Evolutionary conservation across 768 basidiomycete genomes (phyloP).

Genomic region (Terana coerulea): DNA sequence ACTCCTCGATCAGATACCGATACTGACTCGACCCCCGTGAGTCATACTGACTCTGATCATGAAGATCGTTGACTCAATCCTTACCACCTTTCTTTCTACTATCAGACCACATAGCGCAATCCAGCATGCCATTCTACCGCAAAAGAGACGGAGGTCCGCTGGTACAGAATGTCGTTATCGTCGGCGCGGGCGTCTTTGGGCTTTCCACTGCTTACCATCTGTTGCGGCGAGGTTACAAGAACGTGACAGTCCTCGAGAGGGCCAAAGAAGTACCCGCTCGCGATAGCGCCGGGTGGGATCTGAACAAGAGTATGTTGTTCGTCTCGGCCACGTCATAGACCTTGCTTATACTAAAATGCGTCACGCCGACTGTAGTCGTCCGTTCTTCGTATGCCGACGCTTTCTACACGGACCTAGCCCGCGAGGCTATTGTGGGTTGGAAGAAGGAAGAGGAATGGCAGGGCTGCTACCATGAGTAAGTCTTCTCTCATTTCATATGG

Average conservation of each 20-base stretch:
- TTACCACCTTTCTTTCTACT: too few relatives aligned
- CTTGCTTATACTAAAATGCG: neutral
- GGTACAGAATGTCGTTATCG: slow-evolving; percentile 53
- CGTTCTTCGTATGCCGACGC: slow-evolving; percentile 68
- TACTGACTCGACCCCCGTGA: too few relatives aligned
- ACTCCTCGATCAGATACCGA: too few relatives aligned
- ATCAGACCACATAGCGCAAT: too few relatives aligned
- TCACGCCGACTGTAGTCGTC: slow-evolving; percentile 45
- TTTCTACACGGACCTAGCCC: slow-evolving; percentile 67
- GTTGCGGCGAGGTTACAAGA: slow-evolving; percentile 58
- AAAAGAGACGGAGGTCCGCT: too few relatives aligned
- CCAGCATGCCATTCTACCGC: too few relatives aligned
- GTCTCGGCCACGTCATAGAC: neutral
- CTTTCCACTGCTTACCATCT: slow-evolving; percentile 83
- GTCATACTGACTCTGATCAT: too few relatives aligned
- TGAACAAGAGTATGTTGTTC: slow-evolving; percentile 36
- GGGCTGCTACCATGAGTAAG: slow-evolving; percentile 82
- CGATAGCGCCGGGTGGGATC: slow-evolving; percentile 70
- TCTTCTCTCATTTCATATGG: slow-evolving; percentile 6
- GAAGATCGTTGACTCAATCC: too few relatives aligned
- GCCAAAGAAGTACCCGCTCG: slow-evolving; percentile 67
- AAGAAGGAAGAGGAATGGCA: slow-evolving; percentile 59
- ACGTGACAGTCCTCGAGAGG: slow-evolving; percentile 76
- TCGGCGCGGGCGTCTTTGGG: slow-evolving; percentile 86
- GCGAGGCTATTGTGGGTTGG: slow-evolving; percentile 77